Evolutionary conservation across 1,284 basidiomycete species (phyloP), one percentile per base, ranked within the genome.

Genomic region (Farysia itapuensis): DNA sequence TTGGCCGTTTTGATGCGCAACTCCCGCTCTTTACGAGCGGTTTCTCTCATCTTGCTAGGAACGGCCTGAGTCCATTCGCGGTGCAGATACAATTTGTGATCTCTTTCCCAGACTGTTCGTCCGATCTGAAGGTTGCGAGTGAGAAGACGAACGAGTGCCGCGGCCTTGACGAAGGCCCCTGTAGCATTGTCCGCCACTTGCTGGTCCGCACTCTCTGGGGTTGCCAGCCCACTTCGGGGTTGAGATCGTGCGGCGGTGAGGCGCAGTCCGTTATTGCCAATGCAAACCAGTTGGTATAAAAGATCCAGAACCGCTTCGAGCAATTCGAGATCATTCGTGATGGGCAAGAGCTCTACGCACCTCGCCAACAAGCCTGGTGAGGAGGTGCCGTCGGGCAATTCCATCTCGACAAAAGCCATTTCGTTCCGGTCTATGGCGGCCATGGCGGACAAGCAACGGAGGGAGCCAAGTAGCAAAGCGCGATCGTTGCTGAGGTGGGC

Each of bases 221-320:
- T 28, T n/a, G 9, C n/a, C 11, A 28, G 9, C 26, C 11, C n/a
- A 9, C 9, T n/a, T 28, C 11, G 9, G 26, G 26, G n/a, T 18
- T 33, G 9, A 9, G 34, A 35, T 15, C 9, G 20, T 16, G 19
- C 21, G 11, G 50, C 40, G 11, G 57, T 60, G 16, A 71, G 45
- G 26, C 45, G 39, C 30, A 74, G 48, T 18, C 56, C 69, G 28
- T 74, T 74, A 42, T 66, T 67, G 23, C 59, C 64, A 16, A 66
- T 64, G 36, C 58, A 50, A 23, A 64, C 46, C 4, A 72, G 42
- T 48, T 75, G 73, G 32, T 72, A 72, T 24, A 75, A 47, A 14
- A 74, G 46, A 20, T 75, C 73, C 23, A 72, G 46, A 6, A 41
- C 58, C 11, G 64, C 60, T 37, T 75, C 73, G 24, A 67, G 49